A percentile compares a stretch with the other conserved stretches of the same genome.
These are phyloP conservation scores for Fragilaria crotonensis DNA, from an alignment of 108 stramenopile species.

Conservation along the genomic window DNA sequence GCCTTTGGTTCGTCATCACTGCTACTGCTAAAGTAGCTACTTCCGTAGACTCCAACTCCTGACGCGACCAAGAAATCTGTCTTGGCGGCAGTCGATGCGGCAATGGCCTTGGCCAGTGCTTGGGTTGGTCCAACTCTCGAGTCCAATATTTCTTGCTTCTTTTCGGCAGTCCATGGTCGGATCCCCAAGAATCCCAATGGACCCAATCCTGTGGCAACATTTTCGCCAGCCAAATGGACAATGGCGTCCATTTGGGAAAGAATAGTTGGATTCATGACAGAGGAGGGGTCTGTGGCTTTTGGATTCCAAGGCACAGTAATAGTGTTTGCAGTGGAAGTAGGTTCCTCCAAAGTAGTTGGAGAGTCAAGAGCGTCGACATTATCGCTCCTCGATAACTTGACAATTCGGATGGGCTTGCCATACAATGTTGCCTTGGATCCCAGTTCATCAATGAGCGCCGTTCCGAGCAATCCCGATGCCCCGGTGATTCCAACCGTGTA, in stretches of 20 bases:
- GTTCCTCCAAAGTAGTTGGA: conserved; percentile 2
- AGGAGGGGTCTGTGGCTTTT: conserved; percentile 5
- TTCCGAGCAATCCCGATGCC: conserved; percentile 39
- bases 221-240: conserved; percentile 44
- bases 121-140: conserved; percentile 28
- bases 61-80: conserved; percentile 32
- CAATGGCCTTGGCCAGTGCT: conserved; percentile 30
- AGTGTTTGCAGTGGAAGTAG: conserved; percentile 10
- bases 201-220: conserved; percentile 37
- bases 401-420: conserved; percentile 43
- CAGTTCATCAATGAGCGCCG: conserved; percentile 39
- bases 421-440: conserved; percentile 13
- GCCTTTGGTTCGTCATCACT: no score
- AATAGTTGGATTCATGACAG: conserved; percentile 20
- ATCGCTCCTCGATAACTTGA: conserved; percentile 15
- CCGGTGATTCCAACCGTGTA: conserved; percentile 50
- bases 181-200: conserved; percentile 44
- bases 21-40: conserved; percentile 21
- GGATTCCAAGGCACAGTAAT: conserved; percentile 59
- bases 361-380: conserved; percentile 10
- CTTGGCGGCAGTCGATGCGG: background rate
- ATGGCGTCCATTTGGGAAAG: conserved; percentile 34
- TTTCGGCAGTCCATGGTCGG: conserved; percentile 41
- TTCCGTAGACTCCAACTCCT: conserved; percentile 50
- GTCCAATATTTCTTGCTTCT: conserved; percentile 42